These are phyloP conservation scores for Ascochyta clinopodiicola DNA, from an alignment of 2,329 filamentous ascomycete species.

Conservation along the genomic window DNA sequence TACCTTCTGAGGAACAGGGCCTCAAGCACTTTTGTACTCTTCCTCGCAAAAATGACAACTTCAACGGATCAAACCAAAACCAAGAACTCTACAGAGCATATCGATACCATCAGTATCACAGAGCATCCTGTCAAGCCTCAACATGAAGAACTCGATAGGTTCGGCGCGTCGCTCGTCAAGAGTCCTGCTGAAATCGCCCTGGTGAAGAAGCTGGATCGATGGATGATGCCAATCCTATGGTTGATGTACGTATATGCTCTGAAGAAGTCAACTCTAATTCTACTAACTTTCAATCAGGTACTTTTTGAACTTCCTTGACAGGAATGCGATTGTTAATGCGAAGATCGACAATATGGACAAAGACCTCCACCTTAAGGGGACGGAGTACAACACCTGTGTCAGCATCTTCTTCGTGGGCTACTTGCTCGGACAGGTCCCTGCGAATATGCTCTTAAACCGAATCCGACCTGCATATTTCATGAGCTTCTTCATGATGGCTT, in stretches of 20 bases:
- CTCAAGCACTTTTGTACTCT: background rate
- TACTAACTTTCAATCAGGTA: too few species aligned
- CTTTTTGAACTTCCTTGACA: slow-evolving; percentile 57
- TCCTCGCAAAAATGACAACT: slow-evolving; percentile 8
- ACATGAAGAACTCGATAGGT: slow-evolving; percentile 32
- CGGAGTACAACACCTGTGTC: slow-evolving; percentile 67
- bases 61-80: slow-evolving; percentile 3
- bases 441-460: slow-evolving; percentile 52
- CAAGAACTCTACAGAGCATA: slow-evolving; percentile 18
- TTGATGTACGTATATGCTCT: slow-evolving; percentile 18
- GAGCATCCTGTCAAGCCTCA: slow-evolving; percentile 16
- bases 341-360: slow-evolving; percentile 66
- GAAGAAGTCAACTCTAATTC: too few species aligned
- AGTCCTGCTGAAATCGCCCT: slow-evolving; percentile 33
- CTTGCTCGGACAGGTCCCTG: slow-evolving; percentile 46
- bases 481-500: slow-evolving; percentile 42
- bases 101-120: slow-evolving; percentile 21
- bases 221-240: slow-evolving; percentile 28
- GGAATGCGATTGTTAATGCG: slow-evolving; percentile 70
- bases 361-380: slow-evolving; percentile 60
- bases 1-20: background rate
- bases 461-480: slow-evolving; percentile 41
- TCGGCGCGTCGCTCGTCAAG: slow-evolving; percentile 29
- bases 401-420: slow-evolving; percentile 64
- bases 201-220: slow-evolving; percentile 34